Evolutionary conservation across 2,329 filamentous ascomycete species (phyloP), one percentile per base, ranked within the genome.

Genomic region (Annulohypoxylon truncatum): DNA sequence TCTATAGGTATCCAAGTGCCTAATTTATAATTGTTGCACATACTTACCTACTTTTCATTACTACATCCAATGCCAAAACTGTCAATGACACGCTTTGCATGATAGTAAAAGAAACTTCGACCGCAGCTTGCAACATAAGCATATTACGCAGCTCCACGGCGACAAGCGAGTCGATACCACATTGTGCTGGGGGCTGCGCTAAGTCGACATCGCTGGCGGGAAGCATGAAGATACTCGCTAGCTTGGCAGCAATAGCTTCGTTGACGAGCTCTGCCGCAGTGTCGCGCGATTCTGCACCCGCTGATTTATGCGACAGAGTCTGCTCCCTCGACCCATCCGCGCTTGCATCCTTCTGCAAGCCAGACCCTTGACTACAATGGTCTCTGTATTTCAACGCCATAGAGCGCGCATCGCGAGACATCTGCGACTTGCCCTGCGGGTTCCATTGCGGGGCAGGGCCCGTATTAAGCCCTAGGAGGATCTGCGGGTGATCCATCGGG

Each of bases 101-200:
- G n/a, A 54, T 42, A 3, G 29, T 24, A 12, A 44, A 54, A 9
- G 51, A 54, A 12, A 54, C 10, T 1, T 54, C 22, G 4, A n/a
- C 33, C 2, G 22, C n/a, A 15, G 22, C 24, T n/a, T 28, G 7
- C 33, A 13, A 6, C 26, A 13, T 54, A 53, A 67, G 28, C 64
- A 54, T 60, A 31, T 63, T 67, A 12, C 64, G 53, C 47, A 67
- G 53, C 38, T 67, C 64, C 10, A 67, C 59, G 2, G 58, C 64
- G 26, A 67, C 54, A 13, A 67, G 59, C 6, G 64, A 67, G 29
- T 67, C 64, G n/a, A 54, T 24, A 9, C 51, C 51, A 24, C 6
- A 54, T 2, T 24, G 22, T 2, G 51, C 18, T 9, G 26, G 35
- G 7, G 51, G 51, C 24, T 40, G 1, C 1, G 2, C 8, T 10